phyloP scores from a whole-genome alignment of 306 rosid genomes.

The Ziziphus jujuba region DNA sequence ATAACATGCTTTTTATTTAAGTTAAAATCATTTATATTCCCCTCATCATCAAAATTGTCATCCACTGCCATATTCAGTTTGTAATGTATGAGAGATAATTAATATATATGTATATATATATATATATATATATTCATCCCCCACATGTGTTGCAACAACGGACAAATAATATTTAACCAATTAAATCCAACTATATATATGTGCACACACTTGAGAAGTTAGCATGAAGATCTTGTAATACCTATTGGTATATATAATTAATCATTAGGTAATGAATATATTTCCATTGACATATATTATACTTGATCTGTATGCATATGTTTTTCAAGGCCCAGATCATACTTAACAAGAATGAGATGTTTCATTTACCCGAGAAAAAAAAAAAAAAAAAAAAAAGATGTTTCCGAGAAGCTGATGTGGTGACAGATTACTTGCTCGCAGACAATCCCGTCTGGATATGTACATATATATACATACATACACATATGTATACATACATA shows the following conservation, averaged over 20 bases:
- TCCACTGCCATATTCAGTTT: not conserved
- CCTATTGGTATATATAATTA: not conserved
- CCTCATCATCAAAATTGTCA: constrained; percentile 5
- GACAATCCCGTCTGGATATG: not conserved
- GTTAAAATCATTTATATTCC: not conserved
- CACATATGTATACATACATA: not conserved
- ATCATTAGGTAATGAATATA: not conserved
- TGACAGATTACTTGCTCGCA: not conserved
- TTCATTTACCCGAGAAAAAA: no score
- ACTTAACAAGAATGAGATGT: constrained; percentile 11
- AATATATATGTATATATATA: no score
- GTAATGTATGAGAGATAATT: not conserved
- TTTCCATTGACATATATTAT: not conserved
- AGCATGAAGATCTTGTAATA: constrained; percentile 13
- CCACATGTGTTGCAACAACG: constrained; percentile 10
- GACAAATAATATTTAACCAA: not conserved
- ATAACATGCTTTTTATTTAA: constrained; percentile 24
- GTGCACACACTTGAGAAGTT: constrained; percentile 9
- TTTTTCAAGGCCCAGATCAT: constrained; percentile 1
- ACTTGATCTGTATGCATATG: not conserved
- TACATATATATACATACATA: not conserved
- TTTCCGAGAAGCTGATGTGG: constrained; percentile 16
- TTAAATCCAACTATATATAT: not conserved
- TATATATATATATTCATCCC: constrained; percentile 3
- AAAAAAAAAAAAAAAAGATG: no score